These are phyloP conservation scores for Madurella mycetomatis DNA, from an alignment of 2,329 filamentous ascomycete species.

Conservation along the genomic window DNA sequence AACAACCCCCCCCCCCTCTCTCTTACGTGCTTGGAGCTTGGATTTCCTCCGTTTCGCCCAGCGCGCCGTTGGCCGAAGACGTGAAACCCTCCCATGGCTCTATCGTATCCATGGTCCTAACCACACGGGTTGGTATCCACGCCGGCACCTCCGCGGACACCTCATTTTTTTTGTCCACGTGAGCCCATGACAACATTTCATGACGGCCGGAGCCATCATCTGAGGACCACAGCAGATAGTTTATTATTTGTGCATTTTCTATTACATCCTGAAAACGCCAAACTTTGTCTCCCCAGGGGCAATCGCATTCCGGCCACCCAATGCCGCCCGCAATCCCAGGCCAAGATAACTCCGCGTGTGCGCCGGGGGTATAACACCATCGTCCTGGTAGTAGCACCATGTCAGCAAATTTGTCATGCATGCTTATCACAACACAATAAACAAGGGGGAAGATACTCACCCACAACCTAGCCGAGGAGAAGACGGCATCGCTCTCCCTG, in stretches of 20 bases:
- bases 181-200: no score
- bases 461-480: constrained; percentile 86
- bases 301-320: constrained; percentile 62
- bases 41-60: no score
- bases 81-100: no score
- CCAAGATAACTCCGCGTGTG: constrained; percentile 71
- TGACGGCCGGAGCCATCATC: no score
- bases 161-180: no score
- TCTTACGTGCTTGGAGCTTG: no score
- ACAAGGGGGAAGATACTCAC: constrained; percentile 39
- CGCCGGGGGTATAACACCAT: constrained; percentile 73
- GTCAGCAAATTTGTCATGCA: constrained; percentile 7
- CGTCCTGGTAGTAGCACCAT: constrained; percentile 47
- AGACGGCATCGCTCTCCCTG: constrained; percentile 80
- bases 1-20: no score
- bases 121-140: no score
- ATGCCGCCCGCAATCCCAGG: constrained; percentile 65
- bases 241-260: not conserved
- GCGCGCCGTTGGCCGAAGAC: no score
- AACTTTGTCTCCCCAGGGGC: constrained; percentile 63
- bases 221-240: not conserved
- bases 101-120: no score
- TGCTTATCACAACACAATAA: not conserved
- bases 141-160: no score
- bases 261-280: constrained; percentile 78